These are phyloP conservation scores for Pterocarpus macrocarpus DNA, from an alignment of 306 rosid species.

Conservation along the genomic window DNA sequence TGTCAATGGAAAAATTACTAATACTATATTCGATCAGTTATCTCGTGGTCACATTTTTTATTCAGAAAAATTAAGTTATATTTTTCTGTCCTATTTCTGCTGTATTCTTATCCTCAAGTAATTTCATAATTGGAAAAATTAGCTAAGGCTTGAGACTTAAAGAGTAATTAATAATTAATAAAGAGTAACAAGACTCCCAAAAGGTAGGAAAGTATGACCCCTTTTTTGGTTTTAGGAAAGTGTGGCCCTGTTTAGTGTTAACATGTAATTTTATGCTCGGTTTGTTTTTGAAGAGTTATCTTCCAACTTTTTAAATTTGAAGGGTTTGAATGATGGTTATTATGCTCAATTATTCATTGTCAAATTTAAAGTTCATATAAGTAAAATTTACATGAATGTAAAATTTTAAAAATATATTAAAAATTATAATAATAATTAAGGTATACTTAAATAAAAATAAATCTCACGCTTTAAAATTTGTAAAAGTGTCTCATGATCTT, in stretches of 20 bases:
- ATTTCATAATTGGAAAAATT: background rate
- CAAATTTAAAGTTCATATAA: no score
- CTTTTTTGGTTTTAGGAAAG: background rate
- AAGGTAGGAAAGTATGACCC: background rate
- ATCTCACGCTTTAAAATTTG: no score
- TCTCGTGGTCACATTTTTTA: background rate
- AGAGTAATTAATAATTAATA: no score
- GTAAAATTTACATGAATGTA: no score
- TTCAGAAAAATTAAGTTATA: background rate
- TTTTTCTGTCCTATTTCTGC: background rate
- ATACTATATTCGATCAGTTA: slow-evolving; percentile 3
- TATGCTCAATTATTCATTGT: no score
- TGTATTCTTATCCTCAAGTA: background rate
- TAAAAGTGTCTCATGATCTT: no score
- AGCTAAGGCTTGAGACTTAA: background rate
- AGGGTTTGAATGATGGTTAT: no score
- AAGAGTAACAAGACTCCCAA: background rate
- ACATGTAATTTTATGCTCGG: background rate
- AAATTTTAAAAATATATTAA: no score
- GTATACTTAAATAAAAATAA: no score
- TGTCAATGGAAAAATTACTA: background rate
- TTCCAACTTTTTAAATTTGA: no score
- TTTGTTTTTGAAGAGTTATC: no score
- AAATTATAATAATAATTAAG: no score
- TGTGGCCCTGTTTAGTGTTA: background rate